Evolutionary conservation across 2,329 filamentous ascomycete species (phyloP).

Genomic region (Ceratocystis ficicola): DNA sequence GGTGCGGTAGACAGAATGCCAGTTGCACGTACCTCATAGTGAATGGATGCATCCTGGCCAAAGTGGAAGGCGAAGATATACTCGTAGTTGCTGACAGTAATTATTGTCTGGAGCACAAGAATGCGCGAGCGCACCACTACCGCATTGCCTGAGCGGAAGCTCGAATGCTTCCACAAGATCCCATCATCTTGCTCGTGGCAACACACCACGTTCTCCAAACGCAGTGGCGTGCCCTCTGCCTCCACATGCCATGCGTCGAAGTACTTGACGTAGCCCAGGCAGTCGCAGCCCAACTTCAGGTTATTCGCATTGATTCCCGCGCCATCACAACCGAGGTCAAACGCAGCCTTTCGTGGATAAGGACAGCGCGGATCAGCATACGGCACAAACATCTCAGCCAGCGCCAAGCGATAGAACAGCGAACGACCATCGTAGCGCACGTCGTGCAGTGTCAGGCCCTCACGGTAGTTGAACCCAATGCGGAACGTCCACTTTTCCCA

Average conservation of each 20-base stretch:
- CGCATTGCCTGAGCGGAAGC: slow-evolving; percentile 47
- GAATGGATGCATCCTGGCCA: slow-evolving; percentile 38
- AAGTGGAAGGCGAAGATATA: slow-evolving; percentile 39
- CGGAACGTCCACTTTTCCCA: slow-evolving; percentile 60
- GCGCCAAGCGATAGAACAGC: slow-evolving; percentile 54
- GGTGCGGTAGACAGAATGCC: slow-evolving; percentile 38
- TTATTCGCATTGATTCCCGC: slow-evolving; percentile 55
- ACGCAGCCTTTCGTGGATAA: slow-evolving; percentile 55
- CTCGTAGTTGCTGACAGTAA: slow-evolving; percentile 56
- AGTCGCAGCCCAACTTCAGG: slow-evolving; percentile 53
- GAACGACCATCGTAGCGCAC: slow-evolving; percentile 52
- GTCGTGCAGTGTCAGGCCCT: slow-evolving; percentile 58
- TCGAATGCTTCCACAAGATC: slow-evolving; percentile 53
- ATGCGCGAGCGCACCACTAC: slow-evolving; percentile 46
- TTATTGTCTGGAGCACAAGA: slow-evolving; percentile 51
- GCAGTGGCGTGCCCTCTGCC: slow-evolving; percentile 27
- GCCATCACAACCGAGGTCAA: slow-evolving; percentile 58
- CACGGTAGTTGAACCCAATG: slow-evolving; percentile 56
- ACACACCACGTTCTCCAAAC: slow-evolving; percentile 30
- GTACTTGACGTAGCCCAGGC: slow-evolving; percentile 49
- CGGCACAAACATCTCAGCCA: slow-evolving; percentile 59
- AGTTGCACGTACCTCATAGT: slow-evolving; percentile 30
- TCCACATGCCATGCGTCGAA: slow-evolving; percentile 30
- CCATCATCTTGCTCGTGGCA: slow-evolving; percentile 37
- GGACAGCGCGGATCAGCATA: slow-evolving; percentile 53